A percentile compares a stretch with the other conserved stretches of the same genome.
These are phyloP conservation scores for Lachancea waltii DNA, from an alignment of 805 yeast genomes.

Conservation along the genomic window DNA sequence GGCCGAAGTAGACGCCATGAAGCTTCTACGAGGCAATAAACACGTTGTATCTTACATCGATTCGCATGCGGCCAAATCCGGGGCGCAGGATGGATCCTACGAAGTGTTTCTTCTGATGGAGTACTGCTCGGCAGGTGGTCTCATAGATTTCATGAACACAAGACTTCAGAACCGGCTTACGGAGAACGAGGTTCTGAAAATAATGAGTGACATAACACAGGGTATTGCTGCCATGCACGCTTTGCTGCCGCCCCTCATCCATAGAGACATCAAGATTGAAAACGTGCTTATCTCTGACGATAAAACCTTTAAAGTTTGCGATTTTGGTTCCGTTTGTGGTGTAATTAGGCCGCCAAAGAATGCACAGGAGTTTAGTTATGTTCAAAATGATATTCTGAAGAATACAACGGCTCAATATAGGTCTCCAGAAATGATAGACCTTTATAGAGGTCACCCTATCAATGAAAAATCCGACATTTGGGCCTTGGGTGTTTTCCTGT, in stretches of 20 bases:
- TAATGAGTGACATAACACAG: constrained; percentile 61
- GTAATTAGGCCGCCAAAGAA: constrained; percentile 56
- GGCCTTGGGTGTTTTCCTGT: constrained; percentile 88
- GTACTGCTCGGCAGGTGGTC: constrained; percentile 65
- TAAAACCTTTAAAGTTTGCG: constrained; percentile 64
- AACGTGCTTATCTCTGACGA: constrained; percentile 60
- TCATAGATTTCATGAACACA: constrained; percentile 75
- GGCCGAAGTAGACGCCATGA: constrained; percentile 98
- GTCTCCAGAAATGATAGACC: constrained; percentile 93
- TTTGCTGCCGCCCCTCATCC: constrained; percentile 61
- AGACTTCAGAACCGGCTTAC: constrained; percentile 58
- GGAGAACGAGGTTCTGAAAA: constrained; percentile 60
- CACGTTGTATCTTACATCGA: constrained; percentile 88
- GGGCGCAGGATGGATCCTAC: constrained; percentile 46
- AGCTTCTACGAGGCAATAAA: constrained; percentile 68
- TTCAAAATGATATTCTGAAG: constrained; percentile 64
- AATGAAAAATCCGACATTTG: constrained; percentile 92
- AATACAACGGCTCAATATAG: constrained; percentile 95
- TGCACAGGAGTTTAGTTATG: constrained; percentile 49
- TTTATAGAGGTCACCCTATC: constrained; percentile 73
- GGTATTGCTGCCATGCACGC: constrained; percentile 79
- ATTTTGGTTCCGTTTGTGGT: constrained; percentile 74
- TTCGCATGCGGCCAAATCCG: constrained; percentile 82
- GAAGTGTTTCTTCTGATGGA: constrained; percentile 81
- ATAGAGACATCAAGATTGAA: constrained; percentile 78